phyloP scores from a whole-genome alignment of 352 stramenopile species.

The Pythium dissotocum region DNA sequence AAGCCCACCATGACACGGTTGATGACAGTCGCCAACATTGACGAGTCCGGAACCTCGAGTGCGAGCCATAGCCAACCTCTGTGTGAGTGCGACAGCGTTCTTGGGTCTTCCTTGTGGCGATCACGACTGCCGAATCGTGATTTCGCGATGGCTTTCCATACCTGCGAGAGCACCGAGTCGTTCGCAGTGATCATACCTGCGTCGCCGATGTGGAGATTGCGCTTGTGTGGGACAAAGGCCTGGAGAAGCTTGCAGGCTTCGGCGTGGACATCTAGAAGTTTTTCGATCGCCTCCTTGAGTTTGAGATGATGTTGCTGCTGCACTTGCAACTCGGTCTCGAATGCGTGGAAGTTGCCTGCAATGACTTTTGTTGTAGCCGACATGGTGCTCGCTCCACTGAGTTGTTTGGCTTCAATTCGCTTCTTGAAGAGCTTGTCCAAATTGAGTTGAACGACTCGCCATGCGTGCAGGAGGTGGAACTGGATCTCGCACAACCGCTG shows the following conservation, averaged over 20 bases:
- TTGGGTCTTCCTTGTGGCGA: slow-evolving; percentile 2
- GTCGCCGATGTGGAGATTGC: slow-evolving; percentile 10
- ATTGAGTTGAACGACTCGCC: slow-evolving; percentile 47
- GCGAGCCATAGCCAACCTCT: slow-evolving; percentile 54
- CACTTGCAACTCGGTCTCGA: slow-evolving; percentile 32
- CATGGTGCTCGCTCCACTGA: not conserved
- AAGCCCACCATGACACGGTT: slow-evolving; percentile 62
- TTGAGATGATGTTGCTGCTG: slow-evolving; percentile 42
- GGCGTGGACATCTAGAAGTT: slow-evolving; percentile 40
- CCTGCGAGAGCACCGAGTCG: slow-evolving; percentile 45
- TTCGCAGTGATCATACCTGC: not conserved
- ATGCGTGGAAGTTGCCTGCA: not conserved
- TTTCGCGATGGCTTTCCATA: slow-evolving; percentile 39
- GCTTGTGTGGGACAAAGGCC: slow-evolving; percentile 60
- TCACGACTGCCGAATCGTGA: slow-evolving; percentile 30
- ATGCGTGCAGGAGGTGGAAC: slow-evolving; percentile 53
- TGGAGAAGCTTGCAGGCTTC: slow-evolving; percentile 44
- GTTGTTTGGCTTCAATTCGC: not conserved
- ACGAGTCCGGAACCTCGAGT: slow-evolving; percentile 68
- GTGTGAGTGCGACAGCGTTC: slow-evolving; percentile 29
- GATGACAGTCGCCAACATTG: slow-evolving; percentile 37
- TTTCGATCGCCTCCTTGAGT: slow-evolving; percentile 45
- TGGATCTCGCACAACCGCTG: slow-evolving; percentile 65
- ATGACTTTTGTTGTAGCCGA: not conserved
- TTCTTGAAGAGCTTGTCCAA: slow-evolving; percentile 36